phyloP scores from a whole-genome alignment of 345 rosid genomes.

The Euclidium syriacum region DNA sequence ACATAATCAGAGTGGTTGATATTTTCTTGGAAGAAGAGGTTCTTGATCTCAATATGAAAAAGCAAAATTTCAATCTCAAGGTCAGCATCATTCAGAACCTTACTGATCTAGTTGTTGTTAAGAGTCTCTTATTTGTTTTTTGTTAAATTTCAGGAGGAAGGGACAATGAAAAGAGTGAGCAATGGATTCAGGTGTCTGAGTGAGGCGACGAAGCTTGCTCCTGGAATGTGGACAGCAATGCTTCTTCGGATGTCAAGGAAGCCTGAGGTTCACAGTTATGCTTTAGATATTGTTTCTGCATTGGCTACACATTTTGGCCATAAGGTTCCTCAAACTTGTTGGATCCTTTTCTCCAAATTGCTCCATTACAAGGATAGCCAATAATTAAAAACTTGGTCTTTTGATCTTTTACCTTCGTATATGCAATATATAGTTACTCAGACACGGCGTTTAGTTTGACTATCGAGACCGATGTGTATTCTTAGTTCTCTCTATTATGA shows the following conservation, averaged over 20 bases:
- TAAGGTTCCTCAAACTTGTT: constrained; percentile 49
- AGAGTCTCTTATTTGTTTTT: too few species aligned
- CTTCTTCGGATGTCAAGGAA: constrained; percentile 49
- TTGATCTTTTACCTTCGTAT: too few species aligned
- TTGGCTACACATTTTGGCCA: constrained; percentile 38
- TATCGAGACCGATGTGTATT: too few species aligned
- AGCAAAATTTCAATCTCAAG: constrained; percentile 6
- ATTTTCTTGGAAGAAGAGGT: constrained; percentile 48
- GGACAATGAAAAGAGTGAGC: constrained; percentile 40
- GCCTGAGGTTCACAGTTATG: constrained; percentile 56
- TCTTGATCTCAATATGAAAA: constrained; percentile 28
- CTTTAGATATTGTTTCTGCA: constrained; percentile 53
- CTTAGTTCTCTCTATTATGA: too few species aligned
- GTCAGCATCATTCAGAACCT: background rate
- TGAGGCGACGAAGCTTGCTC: constrained; percentile 70
- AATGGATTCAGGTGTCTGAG: constrained; percentile 50
- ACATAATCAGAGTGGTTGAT: constrained; percentile 66
- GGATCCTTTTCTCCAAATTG: constrained; percentile 58
- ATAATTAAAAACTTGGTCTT: background rate
- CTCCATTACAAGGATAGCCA: constrained; percentile 34
- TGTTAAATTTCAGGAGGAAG: constrained; percentile 37
- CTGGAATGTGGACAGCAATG: constrained; percentile 83
- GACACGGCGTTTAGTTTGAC: too few species aligned
- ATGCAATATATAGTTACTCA: too few species aligned
- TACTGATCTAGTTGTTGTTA: too few species aligned